These are phyloP conservation scores for Flaveria linearis DNA, from an alignment of 129 eudicot species.

Conservation along the genomic window DNA sequence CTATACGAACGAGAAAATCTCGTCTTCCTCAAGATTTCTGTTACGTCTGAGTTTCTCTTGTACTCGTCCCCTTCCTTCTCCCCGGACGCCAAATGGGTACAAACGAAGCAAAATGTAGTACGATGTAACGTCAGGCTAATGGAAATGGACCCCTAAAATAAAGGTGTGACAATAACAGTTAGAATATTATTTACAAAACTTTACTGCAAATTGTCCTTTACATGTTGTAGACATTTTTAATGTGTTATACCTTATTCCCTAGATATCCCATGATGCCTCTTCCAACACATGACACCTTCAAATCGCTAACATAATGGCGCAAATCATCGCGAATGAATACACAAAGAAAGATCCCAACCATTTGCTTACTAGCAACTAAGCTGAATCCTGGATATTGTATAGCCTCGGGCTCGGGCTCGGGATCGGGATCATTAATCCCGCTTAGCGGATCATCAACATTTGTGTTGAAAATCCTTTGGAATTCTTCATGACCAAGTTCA, in stretches of 20 bases:
- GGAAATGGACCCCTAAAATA: conserved; percentile 70
- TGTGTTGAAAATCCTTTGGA: conserved; percentile 22
- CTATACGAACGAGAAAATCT: conserved; percentile 50
- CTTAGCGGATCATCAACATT: conserved; percentile 9
- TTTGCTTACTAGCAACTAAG: conserved; percentile 77
- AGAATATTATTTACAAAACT: neutral
- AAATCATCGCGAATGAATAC: conserved; percentile 67
- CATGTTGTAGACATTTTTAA: neutral
- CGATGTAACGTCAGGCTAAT: conserved; percentile 65
- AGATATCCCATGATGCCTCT: conserved; percentile 95
- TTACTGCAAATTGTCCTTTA: neutral
- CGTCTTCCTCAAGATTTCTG: conserved; percentile 67
- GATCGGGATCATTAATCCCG: neutral
- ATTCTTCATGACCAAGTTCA: conserved; percentile 41
- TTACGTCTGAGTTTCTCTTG: conserved; percentile 65
- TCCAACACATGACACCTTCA: conserved; percentile 85
- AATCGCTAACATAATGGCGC: conserved; percentile 42
- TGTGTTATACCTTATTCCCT: conserved; percentile 72
- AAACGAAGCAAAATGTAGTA: conserved; percentile 77
- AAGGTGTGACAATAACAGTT: neutral
- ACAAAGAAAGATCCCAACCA: conserved; percentile 85
- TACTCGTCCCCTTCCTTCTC: conserved; percentile 74
- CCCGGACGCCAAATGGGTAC: conserved; percentile 91
- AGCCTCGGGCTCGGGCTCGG: neutral
- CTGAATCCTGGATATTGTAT: conserved; percentile 34